These are phyloP conservation scores for Musa schizocarpa DNA, from an alignment of 176 grass and related monocot genomes.

Conservation along the genomic window DNA sequence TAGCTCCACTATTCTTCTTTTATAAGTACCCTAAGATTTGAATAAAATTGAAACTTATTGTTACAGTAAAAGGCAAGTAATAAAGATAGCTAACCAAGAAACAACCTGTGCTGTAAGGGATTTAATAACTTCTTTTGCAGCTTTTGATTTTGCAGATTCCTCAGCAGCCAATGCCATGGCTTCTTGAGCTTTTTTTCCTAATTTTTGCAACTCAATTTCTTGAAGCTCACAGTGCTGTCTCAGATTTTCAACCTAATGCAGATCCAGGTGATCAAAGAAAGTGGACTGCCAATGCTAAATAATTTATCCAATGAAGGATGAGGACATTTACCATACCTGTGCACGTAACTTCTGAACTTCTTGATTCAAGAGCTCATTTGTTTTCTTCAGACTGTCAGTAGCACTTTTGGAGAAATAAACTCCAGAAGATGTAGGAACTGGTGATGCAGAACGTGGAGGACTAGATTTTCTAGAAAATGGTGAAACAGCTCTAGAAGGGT, in stretches of 20 bases:
- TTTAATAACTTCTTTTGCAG: constrained; percentile 98
- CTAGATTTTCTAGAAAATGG: constrained; percentile 81
- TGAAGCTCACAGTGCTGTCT: constrained; percentile 73
- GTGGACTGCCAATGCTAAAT: background rate
- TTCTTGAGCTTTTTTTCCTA: constrained; percentile 79
- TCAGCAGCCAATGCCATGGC: constrained; percentile 64
- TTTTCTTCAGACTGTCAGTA: constrained; percentile 64
- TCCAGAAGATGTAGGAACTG: constrained; percentile 68
- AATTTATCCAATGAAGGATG: background rate
- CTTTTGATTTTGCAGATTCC: constrained; percentile 94
- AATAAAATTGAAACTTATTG: background rate
- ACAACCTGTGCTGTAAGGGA: constrained; percentile 73
- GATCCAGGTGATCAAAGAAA: background rate
- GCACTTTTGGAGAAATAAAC: constrained; percentile 61
- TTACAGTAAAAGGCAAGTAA: background rate
- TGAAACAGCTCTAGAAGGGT: constrained; percentile 85
- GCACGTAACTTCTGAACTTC: constrained; percentile 69
- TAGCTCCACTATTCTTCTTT: background rate
- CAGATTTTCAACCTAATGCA: constrained; percentile 68
- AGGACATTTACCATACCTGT: constrained; percentile 43
- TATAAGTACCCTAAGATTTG: background rate
- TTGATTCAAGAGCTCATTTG: constrained; percentile 80
- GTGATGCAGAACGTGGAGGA: constrained; percentile 75
- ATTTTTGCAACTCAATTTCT: constrained; percentile 81
- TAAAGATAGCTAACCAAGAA: constrained; percentile 14